Conservation (phyloP, 2,329 filamentous ascomycete genomes). For the Monosporascus cannonballus region DNA sequence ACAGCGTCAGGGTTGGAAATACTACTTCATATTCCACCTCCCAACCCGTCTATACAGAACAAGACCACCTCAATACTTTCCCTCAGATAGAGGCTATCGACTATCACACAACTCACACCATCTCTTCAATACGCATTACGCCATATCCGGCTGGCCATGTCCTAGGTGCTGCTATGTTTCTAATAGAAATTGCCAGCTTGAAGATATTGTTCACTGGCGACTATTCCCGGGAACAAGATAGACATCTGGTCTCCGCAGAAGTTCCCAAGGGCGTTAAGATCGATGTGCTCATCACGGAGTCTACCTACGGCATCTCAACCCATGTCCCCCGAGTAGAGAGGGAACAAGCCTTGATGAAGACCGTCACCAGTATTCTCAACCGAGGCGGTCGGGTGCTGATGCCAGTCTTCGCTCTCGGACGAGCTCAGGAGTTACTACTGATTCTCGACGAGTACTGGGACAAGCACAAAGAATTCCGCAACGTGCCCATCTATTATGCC, state of each 20-base stretch:
- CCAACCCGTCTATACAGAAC: constrained; percentile 86
- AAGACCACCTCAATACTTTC: constrained; percentile 90
- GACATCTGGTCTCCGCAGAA: constrained; percentile 89
- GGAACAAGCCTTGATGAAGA: constrained; percentile 91
- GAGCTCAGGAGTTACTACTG: constrained; percentile 87
- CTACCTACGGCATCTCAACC: constrained; percentile 92
- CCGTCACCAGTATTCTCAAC: constrained; percentile 85
- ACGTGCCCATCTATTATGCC: constrained; percentile 94
- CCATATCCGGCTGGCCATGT: constrained; percentile 97
- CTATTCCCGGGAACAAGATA: constrained; percentile 91
- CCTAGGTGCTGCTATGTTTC: constrained; percentile 96
- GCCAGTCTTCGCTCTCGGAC: constrained; percentile 89
- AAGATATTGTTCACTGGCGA: constrained; percentile 98
- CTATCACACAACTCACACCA: constrained; percentile 96
- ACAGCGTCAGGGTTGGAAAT: constrained; percentile 85
- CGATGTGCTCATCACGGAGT: constrained; percentile 95
- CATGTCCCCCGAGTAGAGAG: constrained; percentile 87
- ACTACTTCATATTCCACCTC: constrained; percentile 57
- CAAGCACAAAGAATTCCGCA: constrained; percentile 81
- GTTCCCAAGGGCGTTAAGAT: constrained; percentile 86
- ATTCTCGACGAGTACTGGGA: constrained; percentile 98
- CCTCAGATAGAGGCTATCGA: constrained; percentile 95
- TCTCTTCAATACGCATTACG: constrained; percentile 92
- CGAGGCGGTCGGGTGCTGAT: constrained; percentile 88
- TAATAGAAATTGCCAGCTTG: constrained; percentile 92